Evolutionary conservation across 495 filamentous ascomycete genomes (phyloP), one percentile per base, ranked within the genome.

Genomic region (Terfezia boudieri): DNA sequence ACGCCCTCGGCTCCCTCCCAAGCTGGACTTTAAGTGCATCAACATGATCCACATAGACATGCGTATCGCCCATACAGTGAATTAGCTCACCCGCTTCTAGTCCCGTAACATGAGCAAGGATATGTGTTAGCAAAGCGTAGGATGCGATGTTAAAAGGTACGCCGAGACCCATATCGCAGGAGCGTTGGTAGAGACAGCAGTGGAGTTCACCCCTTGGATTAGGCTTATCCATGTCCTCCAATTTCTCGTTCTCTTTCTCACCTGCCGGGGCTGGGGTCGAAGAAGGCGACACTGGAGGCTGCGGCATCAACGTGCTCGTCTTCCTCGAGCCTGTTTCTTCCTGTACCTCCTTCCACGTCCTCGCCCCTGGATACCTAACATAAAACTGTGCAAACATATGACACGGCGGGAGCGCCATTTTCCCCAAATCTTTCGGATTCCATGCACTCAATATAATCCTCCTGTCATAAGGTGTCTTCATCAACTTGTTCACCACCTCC

Each of bases 321-420:
- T 58, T 53, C 55, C 38, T 46, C 38, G 48, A 57, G 12, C 23
- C 54, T 17, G 53, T 48, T 26, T 49, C 57, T 10, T 9, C 32
- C 22, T 14, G 37, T n/a, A 22, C 55, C 9, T 43, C 57, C 35
- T 52, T 53, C 8, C 53, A 32, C 26, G 26, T 32, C 26, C 26
- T 32, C 36, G 26, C 58, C 37, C 64, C 70, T 8, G 83, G 83
- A 66, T 77, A 95, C 1, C 81, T 84, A 38, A 98, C 88, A 61
- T 95, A 95, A 63, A 96, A 96, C 69, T 96, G 92, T 12, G 89
- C 89, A 70, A 98, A 94, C 90, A 98, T 94, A 67, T 96, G 90
- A 64, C 90, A 98, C 4, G 92, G 90, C 58, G 90, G 90, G 17
- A 98, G 73, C 2, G 86, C 90, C 90, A 96, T 98, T 67, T 83